Evolutionary conservation across 805 yeast genomes (phyloP).

Genomic region (Candida morakotiae): DNA sequence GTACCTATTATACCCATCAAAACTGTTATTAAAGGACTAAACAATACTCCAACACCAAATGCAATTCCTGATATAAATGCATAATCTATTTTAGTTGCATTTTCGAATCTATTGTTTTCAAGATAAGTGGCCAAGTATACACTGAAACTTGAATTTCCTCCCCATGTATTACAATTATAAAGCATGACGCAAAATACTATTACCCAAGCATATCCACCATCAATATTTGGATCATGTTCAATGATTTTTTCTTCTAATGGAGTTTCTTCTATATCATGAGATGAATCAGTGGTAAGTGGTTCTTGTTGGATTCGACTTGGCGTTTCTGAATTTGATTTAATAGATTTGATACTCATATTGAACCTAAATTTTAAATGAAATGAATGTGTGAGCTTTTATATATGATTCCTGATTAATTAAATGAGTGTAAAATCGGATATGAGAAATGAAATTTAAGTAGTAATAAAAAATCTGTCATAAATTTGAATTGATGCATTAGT

Average conservation of each 20-base stretch:
- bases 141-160: constrained; percentile 65
- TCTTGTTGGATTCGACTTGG: neutral
- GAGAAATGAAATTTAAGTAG: no score
- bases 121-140: constrained; percentile 58
- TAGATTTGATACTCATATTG: neutral
- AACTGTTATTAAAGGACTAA: constrained; percentile 50
- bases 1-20: constrained; percentile 42
- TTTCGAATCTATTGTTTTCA: constrained; percentile 45
- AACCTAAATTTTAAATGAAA: no score
- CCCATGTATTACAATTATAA: constrained; percentile 65
- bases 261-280: neutral
- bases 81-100: constrained; percentile 54
- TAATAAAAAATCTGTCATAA: no score
- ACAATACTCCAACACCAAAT: constrained; percentile 49
- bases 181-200: constrained; percentile 47
- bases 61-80: constrained; percentile 69
- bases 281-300: neutral
- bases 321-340: neutral
- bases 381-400: no score
- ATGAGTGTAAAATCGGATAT: no score
- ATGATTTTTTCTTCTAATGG: constrained; percentile 1
- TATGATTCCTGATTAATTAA: no score
- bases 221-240: constrained; percentile 20
- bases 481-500: no score
- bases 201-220: constrained; percentile 71